Conservation (phyloP, 2,329 filamentous ascomycete species). For the Ascochyta viciae-villosae region DNA sequence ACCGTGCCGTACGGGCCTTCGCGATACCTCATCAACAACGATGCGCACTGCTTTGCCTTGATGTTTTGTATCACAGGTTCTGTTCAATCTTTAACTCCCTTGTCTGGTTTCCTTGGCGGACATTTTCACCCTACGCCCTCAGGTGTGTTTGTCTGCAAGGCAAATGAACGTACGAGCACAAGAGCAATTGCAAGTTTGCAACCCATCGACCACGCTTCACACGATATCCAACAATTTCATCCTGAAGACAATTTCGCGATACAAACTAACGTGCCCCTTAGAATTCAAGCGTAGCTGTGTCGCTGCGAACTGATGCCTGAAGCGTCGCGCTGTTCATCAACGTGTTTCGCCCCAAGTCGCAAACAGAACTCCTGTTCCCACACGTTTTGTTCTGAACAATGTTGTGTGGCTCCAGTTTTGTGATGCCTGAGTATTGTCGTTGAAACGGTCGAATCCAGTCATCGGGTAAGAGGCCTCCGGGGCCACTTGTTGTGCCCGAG, state of each 20-base stretch:
- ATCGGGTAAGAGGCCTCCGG: slow-evolving; percentile 2
- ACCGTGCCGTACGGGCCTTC: not conserved
- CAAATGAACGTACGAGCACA: too few species aligned
- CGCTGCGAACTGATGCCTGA: not conserved
- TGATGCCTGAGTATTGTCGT: too few species aligned
- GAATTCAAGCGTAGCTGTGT: not conserved
- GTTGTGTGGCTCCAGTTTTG: not conserved
- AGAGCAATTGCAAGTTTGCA: too few species aligned
- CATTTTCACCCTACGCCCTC: too few species aligned
- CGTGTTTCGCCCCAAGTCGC: slow-evolving; percentile 15
- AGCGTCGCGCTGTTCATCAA: slow-evolving; percentile 2
- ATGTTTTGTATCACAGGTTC: too few species aligned
- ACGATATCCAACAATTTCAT: not conserved
- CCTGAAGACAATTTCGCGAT: not conserved
- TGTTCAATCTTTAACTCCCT: too few species aligned
- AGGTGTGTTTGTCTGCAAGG: too few species aligned
- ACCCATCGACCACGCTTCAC: not conserved
- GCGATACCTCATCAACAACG: not conserved
- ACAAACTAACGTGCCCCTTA: not conserved
- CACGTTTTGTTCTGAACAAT: slow-evolving; percentile 7
- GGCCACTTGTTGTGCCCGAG: not conserved
- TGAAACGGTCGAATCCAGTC: not conserved
- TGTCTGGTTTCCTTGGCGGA: too few species aligned
- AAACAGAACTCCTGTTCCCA: slow-evolving; percentile 13
- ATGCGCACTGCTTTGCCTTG: too few species aligned